phyloP scores from a whole-genome alignment of 2,329 filamentous ascomycete genomes.

The Ophiosphaerella korrae region DNA sequence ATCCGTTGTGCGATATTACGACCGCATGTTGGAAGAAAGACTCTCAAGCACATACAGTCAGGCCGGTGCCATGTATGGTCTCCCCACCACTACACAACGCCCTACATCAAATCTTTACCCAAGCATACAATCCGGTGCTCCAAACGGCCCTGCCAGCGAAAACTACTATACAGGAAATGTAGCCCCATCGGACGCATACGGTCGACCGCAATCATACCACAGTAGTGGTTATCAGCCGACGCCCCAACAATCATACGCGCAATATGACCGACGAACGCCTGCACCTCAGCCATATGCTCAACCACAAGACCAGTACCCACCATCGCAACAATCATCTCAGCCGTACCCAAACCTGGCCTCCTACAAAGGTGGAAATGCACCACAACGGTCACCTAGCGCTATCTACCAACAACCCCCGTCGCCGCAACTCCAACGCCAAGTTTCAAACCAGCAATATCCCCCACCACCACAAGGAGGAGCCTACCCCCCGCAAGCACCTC shows the following conservation, averaged over 20 bases:
- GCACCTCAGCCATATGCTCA: conserved; percentile 32
- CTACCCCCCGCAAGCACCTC: conserved; percentile 44
- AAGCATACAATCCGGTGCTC: conserved; percentile 55
- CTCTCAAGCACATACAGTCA: conserved; percentile 91
- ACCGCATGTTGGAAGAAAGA: conserved; percentile 95
- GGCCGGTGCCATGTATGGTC: conserved; percentile 57
- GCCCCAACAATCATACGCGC: conserved; percentile 48
- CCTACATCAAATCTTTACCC: conserved; percentile 71
- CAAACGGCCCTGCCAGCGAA: conserved; percentile 64
- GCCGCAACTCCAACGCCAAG: conserved; percentile 45
- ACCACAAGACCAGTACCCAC: conserved; percentile 40
- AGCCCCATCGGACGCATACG: conserved; percentile 54
- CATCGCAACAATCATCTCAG: conserved; percentile 42
- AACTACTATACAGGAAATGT: conserved; percentile 79
- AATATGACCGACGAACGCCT: conserved; percentile 43
- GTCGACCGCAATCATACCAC: conserved; percentile 59
- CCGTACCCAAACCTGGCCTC: conserved; percentile 40
- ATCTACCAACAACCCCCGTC: conserved; percentile 41
- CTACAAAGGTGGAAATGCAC: no score
- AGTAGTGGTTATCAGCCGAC: conserved; percentile 46
- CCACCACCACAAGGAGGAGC: conserved; percentile 31
- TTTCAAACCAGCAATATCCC: conserved; percentile 42
- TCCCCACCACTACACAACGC: conserved; percentile 43
- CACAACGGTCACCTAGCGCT: conserved; percentile 23
- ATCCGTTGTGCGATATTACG: conserved; percentile 95